Evolutionary conservation across 2,329 filamentous ascomycete species (phyloP), one percentile per base, ranked within the genome.

Genomic region (Cytospora mali): DNA sequence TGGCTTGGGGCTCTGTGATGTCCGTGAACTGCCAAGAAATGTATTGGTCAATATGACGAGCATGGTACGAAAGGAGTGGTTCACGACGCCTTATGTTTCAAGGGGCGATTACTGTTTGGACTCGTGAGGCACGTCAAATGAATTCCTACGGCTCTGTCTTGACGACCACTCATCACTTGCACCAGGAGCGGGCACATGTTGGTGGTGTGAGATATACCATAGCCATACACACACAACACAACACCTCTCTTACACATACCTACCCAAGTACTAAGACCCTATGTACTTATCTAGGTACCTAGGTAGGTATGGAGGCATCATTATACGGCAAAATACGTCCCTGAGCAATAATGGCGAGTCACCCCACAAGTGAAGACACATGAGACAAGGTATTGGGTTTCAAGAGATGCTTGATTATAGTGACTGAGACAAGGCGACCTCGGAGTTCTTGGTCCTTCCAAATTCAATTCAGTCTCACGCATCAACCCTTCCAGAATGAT

Each of bases 91-190:
- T 7, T 27, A 42, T n/a, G n/a, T 18, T 33, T 33, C 27, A 48
- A 57, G 39, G 55, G n/a, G 16, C 18, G 27, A 16, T 21, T 31
- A 21, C n/a, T 23, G 55, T n/a, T 42, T 4, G 21, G 23, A 18
- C 13, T 23, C 42, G 42, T 5, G 4, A 46, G 42, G 42, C 35
- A 49, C 6, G n/a, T 28, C 3, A 4, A n/a, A 13, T 31, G 13
- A 18, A 25, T 6, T 31, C 13, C n/a, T 21, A n/a, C 18, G n/a
- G n/a, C 23, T 18, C 39, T 82, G 35, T 77, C 80, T 18, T 80
- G 81, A 28, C 25, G 23, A 25, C 28, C 71, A 1, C 74, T 75
- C 68, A 75, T 73, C 55, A 72, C 74, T 48, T 75, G n/a, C 42
- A 46, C 42, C n/a, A 46, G 1, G 42, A 46, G n/a, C 42, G n/a